A percentile compares a stretch with the other conserved stretches of the same genome.
phyloP scores from a whole-genome alignment of 2,329 filamentous ascomycete species.

The Fusarium proliferatum region DNA sequence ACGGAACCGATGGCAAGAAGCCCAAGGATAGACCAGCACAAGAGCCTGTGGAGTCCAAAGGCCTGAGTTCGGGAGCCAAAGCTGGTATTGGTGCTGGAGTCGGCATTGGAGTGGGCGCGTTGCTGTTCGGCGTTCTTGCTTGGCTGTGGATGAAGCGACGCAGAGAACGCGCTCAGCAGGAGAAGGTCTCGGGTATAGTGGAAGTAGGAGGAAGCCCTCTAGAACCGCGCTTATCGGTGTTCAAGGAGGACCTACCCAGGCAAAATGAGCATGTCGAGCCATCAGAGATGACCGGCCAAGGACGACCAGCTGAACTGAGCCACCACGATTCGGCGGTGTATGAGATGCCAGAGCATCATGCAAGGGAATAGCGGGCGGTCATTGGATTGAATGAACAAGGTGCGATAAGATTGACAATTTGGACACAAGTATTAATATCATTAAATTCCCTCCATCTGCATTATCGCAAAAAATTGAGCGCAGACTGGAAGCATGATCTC shows the following conservation, averaged over 20 bases:
- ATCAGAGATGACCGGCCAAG: background rate
- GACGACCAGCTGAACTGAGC: background rate
- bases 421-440: background rate
- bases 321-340: background rate
- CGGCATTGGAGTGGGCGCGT: background rate
- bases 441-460: accelerated
- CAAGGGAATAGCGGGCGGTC: background rate
- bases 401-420: background rate
- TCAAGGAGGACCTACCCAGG: background rate
- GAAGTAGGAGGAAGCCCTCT: background rate
- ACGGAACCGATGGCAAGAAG: background rate
- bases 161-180: background rate
- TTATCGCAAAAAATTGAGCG: background rate
- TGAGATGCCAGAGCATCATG: background rate
- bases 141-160: slow-evolving; percentile 1
- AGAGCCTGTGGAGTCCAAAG: background rate
- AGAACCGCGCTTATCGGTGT: background rate
- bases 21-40: background rate
- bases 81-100: slow-evolving; percentile 5
- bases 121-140: background rate
- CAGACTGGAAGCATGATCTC: background rate
- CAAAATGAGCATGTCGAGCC: background rate
- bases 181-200: background rate
- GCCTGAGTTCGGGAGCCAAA: background rate
- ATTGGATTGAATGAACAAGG: background rate